These are phyloP conservation scores for Pestalotiopsis sp. DNA, from an alignment of 2,329 filamentous ascomycete species.

Conservation along the genomic window DNA sequence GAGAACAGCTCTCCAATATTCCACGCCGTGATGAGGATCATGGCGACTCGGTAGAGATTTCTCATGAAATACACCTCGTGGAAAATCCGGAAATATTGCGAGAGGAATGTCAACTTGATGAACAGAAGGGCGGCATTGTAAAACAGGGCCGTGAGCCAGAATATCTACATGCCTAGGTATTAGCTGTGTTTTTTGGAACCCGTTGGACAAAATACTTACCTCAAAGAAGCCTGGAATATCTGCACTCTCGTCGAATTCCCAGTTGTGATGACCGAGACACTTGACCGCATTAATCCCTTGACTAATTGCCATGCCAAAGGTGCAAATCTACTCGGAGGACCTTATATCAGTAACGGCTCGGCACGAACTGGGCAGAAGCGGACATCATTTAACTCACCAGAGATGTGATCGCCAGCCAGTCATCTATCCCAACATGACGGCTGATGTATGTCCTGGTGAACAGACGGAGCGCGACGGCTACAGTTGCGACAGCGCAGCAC, in stretches of 20 bases:
- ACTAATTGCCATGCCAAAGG: not conserved
- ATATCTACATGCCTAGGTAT: not conserved
- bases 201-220: not conserved
- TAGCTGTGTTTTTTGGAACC: not conserved
- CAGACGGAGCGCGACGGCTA: not conserved
- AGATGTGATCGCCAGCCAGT: not conserved
- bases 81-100: slow-evolving; percentile 40
- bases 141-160: slow-evolving; percentile 29
- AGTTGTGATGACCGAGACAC: not conserved
- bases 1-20: slow-evolving; percentile 28
- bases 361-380: not conserved
- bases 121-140: slow-evolving; percentile 32
- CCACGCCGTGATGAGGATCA: slow-evolving; percentile 30
- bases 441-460: not conserved
- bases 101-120: slow-evolving; percentile 38
- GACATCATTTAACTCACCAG: not conserved
- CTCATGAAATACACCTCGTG: slow-evolving; percentile 24
- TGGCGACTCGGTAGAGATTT: slow-evolving; percentile 24
- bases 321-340: not conserved
- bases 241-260: not conserved
- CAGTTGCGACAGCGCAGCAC: not conserved
- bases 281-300: not conserved
- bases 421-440: not conserved
- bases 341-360: not conserved
- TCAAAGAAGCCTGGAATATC: slow-evolving; percentile 1